phyloP scores from a whole-genome alignment of 805 yeast species.

The Kockiozyma suomiensis region DNA sequence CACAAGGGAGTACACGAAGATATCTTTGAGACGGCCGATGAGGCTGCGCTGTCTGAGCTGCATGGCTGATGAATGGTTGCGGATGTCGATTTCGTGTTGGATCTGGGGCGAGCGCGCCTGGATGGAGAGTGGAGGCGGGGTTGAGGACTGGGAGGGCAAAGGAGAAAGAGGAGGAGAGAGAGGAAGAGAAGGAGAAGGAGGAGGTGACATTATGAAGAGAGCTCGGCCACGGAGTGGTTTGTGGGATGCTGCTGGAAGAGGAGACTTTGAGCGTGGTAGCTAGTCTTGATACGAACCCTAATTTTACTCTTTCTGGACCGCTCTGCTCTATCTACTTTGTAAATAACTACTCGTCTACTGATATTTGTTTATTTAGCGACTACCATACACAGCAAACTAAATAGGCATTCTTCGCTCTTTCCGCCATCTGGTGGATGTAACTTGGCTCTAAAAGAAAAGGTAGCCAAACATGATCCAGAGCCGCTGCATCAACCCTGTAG shows the following conservation, averaged over 20 bases:
- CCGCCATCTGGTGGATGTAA: too few species aligned
- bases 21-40: neutral
- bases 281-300: too few species aligned
- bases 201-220: neutral
- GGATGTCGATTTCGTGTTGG: neutral
- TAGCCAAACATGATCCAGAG: too few species aligned
- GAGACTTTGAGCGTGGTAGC: too few species aligned
- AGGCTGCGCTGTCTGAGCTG: neutral
- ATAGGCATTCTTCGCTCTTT: too few species aligned
- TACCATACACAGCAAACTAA: too few species aligned
- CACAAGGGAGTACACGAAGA: constrained; percentile 13
- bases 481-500: too few species aligned
- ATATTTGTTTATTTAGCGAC: too few species aligned
- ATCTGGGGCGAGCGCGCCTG: neutral
- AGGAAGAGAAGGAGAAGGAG: constrained; percentile 7
- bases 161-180: constrained; percentile 13
- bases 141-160: constrained; percentile 3
- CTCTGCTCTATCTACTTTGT: too few species aligned
- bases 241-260: neutral
- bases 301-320: too few species aligned
- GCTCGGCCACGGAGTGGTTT: neutral
- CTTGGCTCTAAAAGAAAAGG: too few species aligned
- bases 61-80: neutral
- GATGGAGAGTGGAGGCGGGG: neutral
- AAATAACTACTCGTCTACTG: too few species aligned